Base-by-base conservation (phyloP, 345 rosid species). In the Citrus mangshanensis region DNA sequence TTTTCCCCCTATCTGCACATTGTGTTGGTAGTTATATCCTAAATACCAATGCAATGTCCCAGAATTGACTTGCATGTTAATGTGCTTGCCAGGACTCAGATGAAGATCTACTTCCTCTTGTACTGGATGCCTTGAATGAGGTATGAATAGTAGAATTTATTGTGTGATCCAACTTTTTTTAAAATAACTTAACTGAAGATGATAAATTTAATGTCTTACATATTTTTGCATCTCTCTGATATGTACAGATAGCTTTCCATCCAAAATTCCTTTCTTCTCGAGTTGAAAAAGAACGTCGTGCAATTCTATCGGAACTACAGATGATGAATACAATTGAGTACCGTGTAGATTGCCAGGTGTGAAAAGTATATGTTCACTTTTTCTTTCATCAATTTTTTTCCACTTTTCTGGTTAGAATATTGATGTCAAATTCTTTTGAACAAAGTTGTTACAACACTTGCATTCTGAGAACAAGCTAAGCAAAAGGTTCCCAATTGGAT, bases 261-360 rank as follows among this genome's bases (percentile, higher is more conserved):
- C 99, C 98, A 46, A 90, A 91, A 77, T 97, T 97, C 84, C 98
- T 97, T 79, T 86, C 97, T 78, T 92, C 98, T 78, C 88, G 98
- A 81, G 97, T 97, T 77, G 99, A 97, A 82, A 97, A 97, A 86
- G 99, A 97, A 85, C 89, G 98, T 56, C 93, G 98, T n/a, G 99
- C 99, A 73, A 94, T 97, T 80, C 97, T 97, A 86, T 97, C 99
- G 40, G 98, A 97, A 86, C 82, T 97, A 68, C 99, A 97, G 85
- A 97, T 97, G 99, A 97, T 97, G 99, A 97, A 97, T 81, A 94
- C 99, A 8, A 97, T 97, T 72, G 99, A 97, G 83, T 97, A 97
- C 80, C 98, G 99, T 81, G 99, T 97, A 59, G 99, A 97, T 86
- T 97, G 99, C 83, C 99, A 94, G 97, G 99, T 96, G 76, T 67